Base-by-base conservation (phyloP, 1,284 basidiomycete genomes). In the Psilocybe mexicana region DNA sequence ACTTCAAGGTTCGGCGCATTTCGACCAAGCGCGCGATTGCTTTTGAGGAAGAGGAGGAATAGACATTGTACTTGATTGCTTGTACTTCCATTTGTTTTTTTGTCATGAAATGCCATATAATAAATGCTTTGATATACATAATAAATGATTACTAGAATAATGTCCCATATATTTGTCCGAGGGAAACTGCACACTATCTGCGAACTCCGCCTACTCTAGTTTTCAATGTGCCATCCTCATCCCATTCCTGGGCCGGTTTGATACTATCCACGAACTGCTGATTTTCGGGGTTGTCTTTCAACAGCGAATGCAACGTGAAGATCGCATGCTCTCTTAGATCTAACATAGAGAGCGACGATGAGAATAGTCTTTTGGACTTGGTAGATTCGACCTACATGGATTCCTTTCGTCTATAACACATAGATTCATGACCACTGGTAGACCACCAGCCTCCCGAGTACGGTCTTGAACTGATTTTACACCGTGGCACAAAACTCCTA, bases 241-340 rank as follows among this genome's bases (percentile, higher is more conserved):
- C 84, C 76, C 83, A 85, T 59, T 76, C 74, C 57, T 76, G 76
- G 42, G 77, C 73, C 46, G 88, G 90, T 66, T 87, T 83, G 63
- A 94, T 84, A 58, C 82, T 80, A 55, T 86, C 79, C 45, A 97
- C 88, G 46, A 92, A 78, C 1, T 79, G 82, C 74, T 96, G 93
- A 66, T 93, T 96, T 60, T 86, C 88, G 14, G 73, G 63, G 68
- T 96, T 96, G 43, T 80, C 77, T 63, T 86, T 79, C 58, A 96
- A 80, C 25, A 96, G 71, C 72, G 92, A 93, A 46, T 85, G 84
- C 23, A 96, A 77, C 10, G 92, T 81, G 63, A 96, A 87, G 44
- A 96, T 83, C 1, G 94, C 93, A 70, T 96, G 92, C 72, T 96
- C 94, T 40, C 93, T 86, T 47, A 97, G 76, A 74, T 93, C 94